Evolutionary conservation across 306 rosid species (phyloP), one percentile per base, ranked within the genome.

Genomic region (Heteromeles arbutifolia): DNA sequence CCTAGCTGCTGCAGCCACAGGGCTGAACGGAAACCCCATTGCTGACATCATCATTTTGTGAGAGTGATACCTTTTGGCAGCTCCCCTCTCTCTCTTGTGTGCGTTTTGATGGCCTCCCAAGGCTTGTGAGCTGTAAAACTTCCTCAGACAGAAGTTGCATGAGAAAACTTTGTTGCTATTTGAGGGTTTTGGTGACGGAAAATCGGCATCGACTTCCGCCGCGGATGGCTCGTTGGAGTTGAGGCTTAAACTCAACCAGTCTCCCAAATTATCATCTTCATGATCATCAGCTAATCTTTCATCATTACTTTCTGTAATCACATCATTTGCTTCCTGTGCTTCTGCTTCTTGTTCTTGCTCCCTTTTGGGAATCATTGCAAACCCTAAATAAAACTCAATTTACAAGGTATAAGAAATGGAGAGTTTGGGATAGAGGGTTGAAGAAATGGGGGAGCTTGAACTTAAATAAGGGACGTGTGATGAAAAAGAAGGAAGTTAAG

Each of bases 51-150:
- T 82, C 83, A 78, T 75, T 64, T 76, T 85, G 41, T 82, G 86
- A 77, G 91, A 82, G 57, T 84, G 83, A 75, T 72, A 77, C 52
- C 88, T 85, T 66, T 85, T 88, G 18, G 90, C 90, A 17, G 88
- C 90, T 79, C 88, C 91, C 82, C 96, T 85, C 72, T 90, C 96
- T 67, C 90, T 88, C 70, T 88, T 88, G 83, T 90, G 93, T 67
- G 96, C 96, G 78, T 90, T 90, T 73, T 90, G 96, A 84, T 90
- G 96, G 69, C 96, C 96, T 28, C 96, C 93, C 43, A 90, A 79
- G 48, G 93, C 96, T 74, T 88, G 96, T 67, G 96, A 90, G 44
- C 90, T 90, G 64, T 84, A 87, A 52, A 90, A 90, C 74, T 86
- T 90, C 73, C 96, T 88, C 90, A 84, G 81, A 84, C 93, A 90